Evolutionary conservation across 768 basidiomycete species (phyloP).

Genomic region (Macrolepiota albuminosa): DNA sequence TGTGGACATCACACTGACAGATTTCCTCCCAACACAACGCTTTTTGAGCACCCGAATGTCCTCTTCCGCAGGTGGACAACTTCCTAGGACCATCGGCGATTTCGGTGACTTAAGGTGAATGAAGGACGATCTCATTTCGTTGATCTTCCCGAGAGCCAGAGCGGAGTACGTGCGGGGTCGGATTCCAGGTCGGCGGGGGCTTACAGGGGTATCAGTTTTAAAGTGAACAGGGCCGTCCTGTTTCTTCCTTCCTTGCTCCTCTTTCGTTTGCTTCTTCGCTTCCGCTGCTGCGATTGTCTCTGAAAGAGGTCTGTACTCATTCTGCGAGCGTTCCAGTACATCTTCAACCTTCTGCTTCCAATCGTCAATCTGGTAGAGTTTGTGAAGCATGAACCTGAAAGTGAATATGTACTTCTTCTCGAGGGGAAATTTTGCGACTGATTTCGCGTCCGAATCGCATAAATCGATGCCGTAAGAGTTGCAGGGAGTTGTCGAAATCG

Average conservation of each 20-base stretch:
- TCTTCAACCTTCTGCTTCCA: conserved; percentile 54
- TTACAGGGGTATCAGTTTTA: conserved; percentile 17
- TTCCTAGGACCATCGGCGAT: neutral
- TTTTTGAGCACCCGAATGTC: conserved; percentile 46
- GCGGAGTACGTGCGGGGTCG: conserved; percentile 33
- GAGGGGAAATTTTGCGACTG: conserved; percentile 38
- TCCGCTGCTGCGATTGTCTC: conserved; percentile 24
- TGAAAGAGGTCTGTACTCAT: conserved; percentile 51
- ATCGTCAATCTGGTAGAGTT: conserved; percentile 56
- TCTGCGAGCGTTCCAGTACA: conserved; percentile 47
- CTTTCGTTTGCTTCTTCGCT: neutral
- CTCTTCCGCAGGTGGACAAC: conserved; percentile 11
- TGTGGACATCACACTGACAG: conserved; percentile 27
- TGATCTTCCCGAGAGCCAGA: conserved; percentile 14
- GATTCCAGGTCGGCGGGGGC: conserved; percentile 14
- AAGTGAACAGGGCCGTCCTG: conserved; percentile 22
- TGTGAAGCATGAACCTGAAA: conserved; percentile 65
- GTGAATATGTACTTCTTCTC: conserved; percentile 51
- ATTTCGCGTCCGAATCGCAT: conserved; percentile 22
- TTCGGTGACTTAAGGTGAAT: conserved; percentile 7
- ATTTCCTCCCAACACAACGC: conserved; percentile 50
- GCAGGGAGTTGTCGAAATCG: conserved; percentile 15
- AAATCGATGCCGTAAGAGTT: conserved; percentile 11
- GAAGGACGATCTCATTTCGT: conserved; percentile 8
- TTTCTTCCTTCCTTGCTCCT: conserved; percentile 3